Conservation (phyloP, 352 stramenopile genomes). For the Globisporangium barbulae region DNA sequence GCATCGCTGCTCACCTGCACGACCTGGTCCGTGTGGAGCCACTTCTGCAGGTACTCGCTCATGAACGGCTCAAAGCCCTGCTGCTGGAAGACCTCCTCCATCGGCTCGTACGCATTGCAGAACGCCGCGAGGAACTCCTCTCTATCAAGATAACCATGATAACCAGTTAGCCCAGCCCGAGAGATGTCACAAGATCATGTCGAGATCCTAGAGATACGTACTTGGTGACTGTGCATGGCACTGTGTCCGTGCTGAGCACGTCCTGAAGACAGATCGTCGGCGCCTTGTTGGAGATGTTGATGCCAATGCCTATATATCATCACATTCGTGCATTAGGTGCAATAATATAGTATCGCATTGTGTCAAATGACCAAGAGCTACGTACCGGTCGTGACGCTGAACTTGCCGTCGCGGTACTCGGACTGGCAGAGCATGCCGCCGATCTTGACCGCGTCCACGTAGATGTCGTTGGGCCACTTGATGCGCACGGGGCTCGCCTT, state of each 20-base stretch:
- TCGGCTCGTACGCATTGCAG: constrained; percentile 85
- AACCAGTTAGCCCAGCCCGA: neutral
- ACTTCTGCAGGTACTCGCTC: constrained; percentile 75
- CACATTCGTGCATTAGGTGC: neutral
- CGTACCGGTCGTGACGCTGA: constrained; percentile 80
- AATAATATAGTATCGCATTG: neutral
- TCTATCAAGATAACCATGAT: constrained; percentile 24
- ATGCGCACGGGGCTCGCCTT: constrained; percentile 69
- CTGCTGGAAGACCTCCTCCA: constrained; percentile 76
- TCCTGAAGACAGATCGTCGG: constrained; percentile 88
- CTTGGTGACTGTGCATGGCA: constrained; percentile 74
- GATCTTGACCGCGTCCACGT: constrained; percentile 88
- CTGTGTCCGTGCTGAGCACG: constrained; percentile 52
- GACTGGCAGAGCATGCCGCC: constrained; percentile 89
- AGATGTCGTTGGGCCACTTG: constrained; percentile 94
- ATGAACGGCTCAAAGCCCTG: constrained; percentile 87
- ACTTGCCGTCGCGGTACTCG: constrained; percentile 73
- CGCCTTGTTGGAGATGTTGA: constrained; percentile 88
- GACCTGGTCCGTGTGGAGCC: constrained; percentile 83
- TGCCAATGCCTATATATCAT: constrained; percentile 56
- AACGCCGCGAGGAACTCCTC: constrained; percentile 87
- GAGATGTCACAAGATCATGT: neutral
- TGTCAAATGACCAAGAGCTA: neutral
- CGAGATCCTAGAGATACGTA: constrained; percentile 21
- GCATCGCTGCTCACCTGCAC: constrained; percentile 65